Evolutionary conservation across 73 alveolate genomes (phyloP), one percentile per base, ranked within the genome.

Genomic region (Tetrahymena borealis): DNA sequence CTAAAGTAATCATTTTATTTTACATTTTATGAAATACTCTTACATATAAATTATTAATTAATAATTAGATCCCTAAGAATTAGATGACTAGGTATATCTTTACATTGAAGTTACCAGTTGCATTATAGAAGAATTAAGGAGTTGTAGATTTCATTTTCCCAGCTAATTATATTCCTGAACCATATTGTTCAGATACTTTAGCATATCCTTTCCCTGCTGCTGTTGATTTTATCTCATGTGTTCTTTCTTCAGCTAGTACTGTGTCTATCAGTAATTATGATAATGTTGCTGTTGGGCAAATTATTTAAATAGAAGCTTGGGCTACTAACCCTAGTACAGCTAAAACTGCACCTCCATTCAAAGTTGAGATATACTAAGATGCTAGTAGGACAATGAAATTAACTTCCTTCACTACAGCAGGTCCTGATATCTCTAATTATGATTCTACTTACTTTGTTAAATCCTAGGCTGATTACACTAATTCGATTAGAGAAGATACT

Each of bases 301-400:
- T 91, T 9, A 78, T 91, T 12, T 77, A 78, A 36, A 91, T 79
- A 15, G 90, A 91, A 78, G 28, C 85, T 11, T 78, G 90, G 91
- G 90, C 95, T 18, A 10, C 41, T 1, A 28, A 77, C 10, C 37
- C 95, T 18, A 40, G 92, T 78, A 40, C 78, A 32, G 93, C 93
- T 43, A 1, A 24, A 7, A 32, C 92, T 78, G 31, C 95, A 0
- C 92, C 95, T 32, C 15, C 39, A 16, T 91, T 90, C 79, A 91
- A 78, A 39, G 42, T 91, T 31, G 40, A 78, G 16, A 78, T 79
- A 35, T 91, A 91, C 79, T 38, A 15, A 43, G 95, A 91, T 78
- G 32, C 95, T 24, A 79, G 60, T 91, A 78, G 95, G 12, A 91
- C 95, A 8, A 91, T 78, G 42, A 39, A 38, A 39, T 40, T 91